Evolutionary conservation across 306 rosid species (phyloP).

Genomic region (Quercus ilex): DNA sequence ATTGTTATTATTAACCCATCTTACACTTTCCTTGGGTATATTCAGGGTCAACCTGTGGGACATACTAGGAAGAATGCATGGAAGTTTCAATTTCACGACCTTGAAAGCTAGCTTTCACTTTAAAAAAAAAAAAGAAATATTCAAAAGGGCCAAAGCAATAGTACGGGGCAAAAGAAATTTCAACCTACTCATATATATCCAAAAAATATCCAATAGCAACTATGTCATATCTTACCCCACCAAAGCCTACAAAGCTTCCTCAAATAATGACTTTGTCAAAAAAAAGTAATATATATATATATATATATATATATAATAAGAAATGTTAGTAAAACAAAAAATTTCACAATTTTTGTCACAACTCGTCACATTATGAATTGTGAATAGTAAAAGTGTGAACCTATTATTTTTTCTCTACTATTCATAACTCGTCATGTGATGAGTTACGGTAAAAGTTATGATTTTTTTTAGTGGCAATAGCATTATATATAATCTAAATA

Average conservation of each 20-base stretch:
- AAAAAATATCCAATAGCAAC: neutral
- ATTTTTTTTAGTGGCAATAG: too few species aligned
- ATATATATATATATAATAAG: too few species aligned
- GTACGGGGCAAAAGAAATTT: neutral
- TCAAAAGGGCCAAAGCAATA: neutral
- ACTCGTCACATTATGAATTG: fast-evolving
- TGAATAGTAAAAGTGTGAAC: fast-evolving
- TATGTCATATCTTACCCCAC: too few species aligned
- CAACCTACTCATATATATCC: neutral
- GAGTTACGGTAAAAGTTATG: too few species aligned
- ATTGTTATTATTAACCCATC: conserved; percentile 29
- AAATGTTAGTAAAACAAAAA: too few species aligned
- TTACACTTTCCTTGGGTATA: neutral
- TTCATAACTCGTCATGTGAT: too few species aligned
- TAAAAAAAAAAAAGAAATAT: neutral
- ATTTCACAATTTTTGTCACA: too few species aligned
- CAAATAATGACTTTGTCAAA: too few species aligned
- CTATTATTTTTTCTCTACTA: too few species aligned
- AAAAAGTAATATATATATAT: too few species aligned
- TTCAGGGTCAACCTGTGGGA: conserved; percentile 37
- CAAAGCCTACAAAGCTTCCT: too few species aligned
- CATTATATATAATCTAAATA: too few species aligned
- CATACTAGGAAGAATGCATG: conserved; percentile 18
- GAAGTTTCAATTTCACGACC: conserved; percentile 32
- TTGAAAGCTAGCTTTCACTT: conserved; percentile 5